Percentiles rank a stretch among this genome's conserved stretches.
phyloP scores from a whole-genome alignment of 1,139 yeast species.

The Yamadazyma atmosphaerica region DNA sequence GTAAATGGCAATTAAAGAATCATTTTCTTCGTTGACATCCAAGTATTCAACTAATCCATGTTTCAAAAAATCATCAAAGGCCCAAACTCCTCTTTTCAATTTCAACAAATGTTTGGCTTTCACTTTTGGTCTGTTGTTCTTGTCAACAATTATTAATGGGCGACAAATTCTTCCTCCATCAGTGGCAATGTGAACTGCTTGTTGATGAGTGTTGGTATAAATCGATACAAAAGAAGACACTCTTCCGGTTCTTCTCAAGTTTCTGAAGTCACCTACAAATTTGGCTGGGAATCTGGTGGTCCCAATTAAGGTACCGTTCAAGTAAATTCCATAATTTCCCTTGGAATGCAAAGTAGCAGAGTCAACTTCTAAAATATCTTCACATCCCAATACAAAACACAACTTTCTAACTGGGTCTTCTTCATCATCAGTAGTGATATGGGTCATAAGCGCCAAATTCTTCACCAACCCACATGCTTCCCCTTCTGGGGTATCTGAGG shows the following conservation, averaged over 20 bases:
- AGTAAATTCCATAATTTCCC: conserved; percentile 79
- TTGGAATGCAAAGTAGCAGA: conserved; percentile 77
- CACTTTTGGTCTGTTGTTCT: conserved; percentile 69
- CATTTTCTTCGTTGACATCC: conserved; percentile 98
- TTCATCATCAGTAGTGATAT: conserved; percentile 97
- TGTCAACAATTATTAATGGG: conserved; percentile 82
- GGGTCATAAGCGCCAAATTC: conserved; percentile 96
- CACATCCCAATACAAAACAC: conserved; percentile 86
- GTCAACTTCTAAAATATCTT: conserved; percentile 77
- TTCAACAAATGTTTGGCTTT: conserved; percentile 64
- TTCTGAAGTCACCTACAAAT: conserved; percentile 78
- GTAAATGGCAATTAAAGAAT: conserved; percentile 87
- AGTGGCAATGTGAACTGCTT: conserved; percentile 94
- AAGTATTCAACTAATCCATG: conserved; percentile 91
- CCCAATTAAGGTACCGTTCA: conserved; percentile 94
- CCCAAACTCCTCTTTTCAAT: conserved; percentile 69
- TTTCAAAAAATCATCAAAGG: conserved; percentile 83
- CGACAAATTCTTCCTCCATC: conserved; percentile 99
- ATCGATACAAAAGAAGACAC: conserved; percentile 90
- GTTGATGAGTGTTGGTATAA: conserved; percentile 84
- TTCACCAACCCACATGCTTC: conserved; percentile 99
- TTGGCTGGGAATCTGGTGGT: conserved; percentile 81
- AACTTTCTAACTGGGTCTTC: conserved; percentile 81
- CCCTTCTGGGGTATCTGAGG: conserved; percentile 99
- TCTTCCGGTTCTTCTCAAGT: conserved; percentile 79